Evolutionary conservation across 208 protist species (phyloP).

Genomic region (Trypanosoma melophagium): DNA sequence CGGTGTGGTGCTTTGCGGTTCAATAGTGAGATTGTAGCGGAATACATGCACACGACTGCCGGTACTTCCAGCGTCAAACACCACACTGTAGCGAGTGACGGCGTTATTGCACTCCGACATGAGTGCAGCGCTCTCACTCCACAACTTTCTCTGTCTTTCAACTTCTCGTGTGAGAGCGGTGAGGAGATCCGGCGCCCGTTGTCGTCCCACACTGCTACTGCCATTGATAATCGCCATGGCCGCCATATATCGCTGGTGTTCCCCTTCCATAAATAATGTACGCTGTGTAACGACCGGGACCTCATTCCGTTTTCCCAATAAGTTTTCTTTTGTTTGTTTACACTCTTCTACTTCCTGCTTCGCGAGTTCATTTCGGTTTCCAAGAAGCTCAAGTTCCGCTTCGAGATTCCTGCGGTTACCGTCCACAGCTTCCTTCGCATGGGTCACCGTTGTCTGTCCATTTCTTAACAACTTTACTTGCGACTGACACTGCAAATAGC

Average conservation of each 20-base stretch:
- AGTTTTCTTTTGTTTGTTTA: neutral
- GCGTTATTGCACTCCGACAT: conserved; percentile 1
- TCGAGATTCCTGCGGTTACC: neutral
- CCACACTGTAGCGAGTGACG: conserved; percentile 48
- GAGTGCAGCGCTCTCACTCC: too few species aligned
- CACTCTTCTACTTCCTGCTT: conserved; percentile 7
- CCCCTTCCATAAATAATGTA: neutral
- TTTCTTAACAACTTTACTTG: neutral
- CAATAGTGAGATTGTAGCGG: conserved; percentile 34
- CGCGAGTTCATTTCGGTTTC: neutral
- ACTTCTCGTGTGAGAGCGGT: conserved; percentile 1
- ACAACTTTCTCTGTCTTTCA: neutral
- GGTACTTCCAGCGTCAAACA: conserved; percentile 89
- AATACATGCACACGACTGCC: conserved; percentile 87
- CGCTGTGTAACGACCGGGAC: neutral
- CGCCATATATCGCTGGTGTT: neutral
- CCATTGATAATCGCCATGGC: neutral
- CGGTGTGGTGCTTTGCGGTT: conserved; percentile 5
- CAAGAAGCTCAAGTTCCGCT: conserved; percentile 3
- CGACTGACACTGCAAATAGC: neutral
- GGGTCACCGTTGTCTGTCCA: neutral
- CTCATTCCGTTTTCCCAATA: neutral
- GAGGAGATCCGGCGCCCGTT: neutral
- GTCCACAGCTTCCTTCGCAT: neutral
- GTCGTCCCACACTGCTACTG: neutral